Conservation (phyloP, 257 asterid species). For the Petunia secreta region DNA sequence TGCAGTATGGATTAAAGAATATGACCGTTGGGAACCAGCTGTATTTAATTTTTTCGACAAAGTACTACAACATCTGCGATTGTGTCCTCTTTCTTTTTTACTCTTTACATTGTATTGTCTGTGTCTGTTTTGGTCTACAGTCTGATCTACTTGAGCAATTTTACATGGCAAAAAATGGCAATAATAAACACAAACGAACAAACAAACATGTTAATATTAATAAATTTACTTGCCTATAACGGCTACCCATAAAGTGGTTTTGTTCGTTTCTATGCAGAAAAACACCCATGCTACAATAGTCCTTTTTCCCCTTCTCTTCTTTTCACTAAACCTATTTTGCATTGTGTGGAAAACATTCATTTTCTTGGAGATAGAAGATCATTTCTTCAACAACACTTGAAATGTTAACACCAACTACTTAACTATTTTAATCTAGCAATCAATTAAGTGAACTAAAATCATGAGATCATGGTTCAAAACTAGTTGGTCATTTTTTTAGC, state of each 20-base stretch:
- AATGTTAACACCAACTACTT: no score
- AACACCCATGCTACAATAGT: no score
- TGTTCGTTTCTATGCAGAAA: constrained; percentile 39
- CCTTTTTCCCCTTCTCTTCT: not conserved
- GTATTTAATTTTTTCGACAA: constrained; percentile 43
- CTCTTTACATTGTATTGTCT: not conserved
- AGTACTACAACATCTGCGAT: constrained; percentile 41
- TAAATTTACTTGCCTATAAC: constrained; percentile 37
- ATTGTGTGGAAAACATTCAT: constrained; percentile 31
- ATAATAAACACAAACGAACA: constrained; percentile 30
- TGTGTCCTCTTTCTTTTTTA: constrained; percentile 42
- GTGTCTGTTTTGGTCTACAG: not conserved
- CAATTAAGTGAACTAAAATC: no score
- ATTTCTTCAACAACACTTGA: no score
- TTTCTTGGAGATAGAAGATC: no score
- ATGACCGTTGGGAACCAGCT: constrained; percentile 78
- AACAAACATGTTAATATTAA: constrained; percentile 29
- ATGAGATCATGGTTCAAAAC: no score
- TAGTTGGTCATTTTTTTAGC: no score
- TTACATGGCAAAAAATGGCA: not conserved
- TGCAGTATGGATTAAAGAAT: constrained; percentile 23
- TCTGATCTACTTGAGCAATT: not conserved
- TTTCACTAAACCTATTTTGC: constrained; percentile 30
- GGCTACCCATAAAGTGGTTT: constrained; percentile 67
- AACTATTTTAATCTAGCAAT: no score